A percentile compares a stretch with the other conserved stretches of the same genome.
phyloP scores from a whole-genome alignment of 768 basidiomycete species.

The Pholiota molesta region DNA sequence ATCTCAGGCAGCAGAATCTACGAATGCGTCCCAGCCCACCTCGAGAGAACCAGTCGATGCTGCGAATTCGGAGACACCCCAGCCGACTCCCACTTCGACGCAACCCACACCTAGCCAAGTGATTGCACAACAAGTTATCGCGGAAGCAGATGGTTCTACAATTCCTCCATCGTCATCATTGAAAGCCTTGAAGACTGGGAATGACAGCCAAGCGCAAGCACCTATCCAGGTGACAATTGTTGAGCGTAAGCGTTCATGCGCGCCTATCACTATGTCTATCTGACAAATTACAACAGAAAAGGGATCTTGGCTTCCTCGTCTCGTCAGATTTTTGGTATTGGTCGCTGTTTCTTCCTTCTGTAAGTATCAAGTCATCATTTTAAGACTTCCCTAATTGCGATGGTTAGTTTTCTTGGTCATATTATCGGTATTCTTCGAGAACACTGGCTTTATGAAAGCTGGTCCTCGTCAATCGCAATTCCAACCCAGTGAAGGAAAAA shows the following conservation, averaged over 20 bases:
- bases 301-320: constrained; percentile 64
- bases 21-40: constrained; percentile 20
- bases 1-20: constrained; percentile 13
- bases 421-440: constrained; percentile 88
- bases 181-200: constrained; percentile 38
- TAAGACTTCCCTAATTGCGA: not conserved
- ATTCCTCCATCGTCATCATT: constrained; percentile 27
- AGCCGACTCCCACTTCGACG: constrained; percentile 10
- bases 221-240: constrained; percentile 84
- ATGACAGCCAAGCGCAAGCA: constrained; percentile 40
- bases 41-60: constrained; percentile 5
- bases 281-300: constrained; percentile 49
- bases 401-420: constrained; percentile 77
- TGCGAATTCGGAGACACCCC: constrained; percentile 9
- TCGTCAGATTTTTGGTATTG: constrained; percentile 64
- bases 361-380: constrained; percentile 37
- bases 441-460: constrained; percentile 90
- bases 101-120: constrained; percentile 36
- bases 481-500: constrained; percentile 77
- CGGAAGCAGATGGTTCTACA: constrained; percentile 30
- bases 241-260: constrained; percentile 60
- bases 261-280: not conserved
- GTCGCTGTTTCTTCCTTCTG: constrained; percentile 65
- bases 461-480: constrained; percentile 83
- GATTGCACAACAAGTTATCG: constrained; percentile 52